Percentiles rank a stretch among this genome's conserved stretches.
Evolutionary conservation across 2,329 filamentous ascomycete species (phyloP).

Genomic region (Trichoderma citrinoviride): DNA sequence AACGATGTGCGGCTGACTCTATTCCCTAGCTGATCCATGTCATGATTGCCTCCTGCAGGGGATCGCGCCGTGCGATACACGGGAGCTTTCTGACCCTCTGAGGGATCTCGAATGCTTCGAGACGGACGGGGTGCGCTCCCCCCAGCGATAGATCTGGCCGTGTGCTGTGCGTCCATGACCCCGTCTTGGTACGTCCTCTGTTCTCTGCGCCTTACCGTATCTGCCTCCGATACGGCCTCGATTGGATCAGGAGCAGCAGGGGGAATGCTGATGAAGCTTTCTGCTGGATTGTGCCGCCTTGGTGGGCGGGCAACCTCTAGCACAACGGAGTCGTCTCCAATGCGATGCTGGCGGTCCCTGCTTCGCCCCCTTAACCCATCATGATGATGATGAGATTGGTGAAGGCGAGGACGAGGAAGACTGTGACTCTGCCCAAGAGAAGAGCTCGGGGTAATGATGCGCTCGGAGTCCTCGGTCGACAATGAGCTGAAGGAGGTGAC

Average conservation of each 20-base stretch:
- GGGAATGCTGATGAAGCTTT: background rate
- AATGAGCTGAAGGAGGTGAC: background rate
- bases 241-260: constrained; percentile 9
- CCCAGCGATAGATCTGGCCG: background rate
- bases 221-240: background rate
- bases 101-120: background rate
- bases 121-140: background rate
- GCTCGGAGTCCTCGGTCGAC: background rate
- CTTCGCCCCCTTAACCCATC: background rate
- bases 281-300: background rate
- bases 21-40: background rate
- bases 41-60: background rate
- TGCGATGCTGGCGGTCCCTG: background rate
- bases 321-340: background rate
- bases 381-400: background rate
- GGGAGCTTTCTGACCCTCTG: background rate
- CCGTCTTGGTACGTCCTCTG: background rate
- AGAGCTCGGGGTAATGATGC: background rate
- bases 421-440: background rate
- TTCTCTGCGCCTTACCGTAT: background rate
- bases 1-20: background rate
- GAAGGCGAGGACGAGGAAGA: too few relatives aligned
- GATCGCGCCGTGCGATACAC: background rate
- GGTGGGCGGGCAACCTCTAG: background rate
- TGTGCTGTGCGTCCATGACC: background rate